Conservation (phyloP, 192 early-diverging fungal genomes). For the Podila verticillata region DNA sequence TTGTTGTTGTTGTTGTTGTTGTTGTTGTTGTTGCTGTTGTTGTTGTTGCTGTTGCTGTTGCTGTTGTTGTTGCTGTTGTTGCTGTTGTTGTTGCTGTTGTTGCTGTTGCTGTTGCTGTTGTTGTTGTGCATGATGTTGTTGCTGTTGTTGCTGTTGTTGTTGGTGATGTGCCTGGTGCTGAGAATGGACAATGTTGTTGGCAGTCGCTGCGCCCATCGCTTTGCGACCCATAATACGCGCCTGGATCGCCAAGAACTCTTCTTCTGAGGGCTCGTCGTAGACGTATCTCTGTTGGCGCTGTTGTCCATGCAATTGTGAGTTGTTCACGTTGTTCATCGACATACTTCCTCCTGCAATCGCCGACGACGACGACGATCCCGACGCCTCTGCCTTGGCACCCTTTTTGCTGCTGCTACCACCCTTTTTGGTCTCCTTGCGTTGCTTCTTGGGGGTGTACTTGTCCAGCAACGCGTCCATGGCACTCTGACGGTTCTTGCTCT, state of each 20-base stretch:
- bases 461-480: conserved; percentile 69
- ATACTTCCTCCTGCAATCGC: not conserved
- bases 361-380: conserved; percentile 4
- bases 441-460: conserved; percentile 25
- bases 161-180: not conserved
- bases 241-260: conserved; percentile 34
- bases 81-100: not conserved
- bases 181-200: not conserved
- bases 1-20: conserved; percentile 16
- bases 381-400: not conserved
- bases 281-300: conserved; percentile 24
- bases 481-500: conserved; percentile 55
- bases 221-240: conserved; percentile 27
- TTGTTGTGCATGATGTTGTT: conserved; percentile 4
- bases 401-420: not conserved
- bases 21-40: conserved; percentile 23
- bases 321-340: conserved; percentile 4
- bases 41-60: conserved; percentile 26
- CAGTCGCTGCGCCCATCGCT: conserved; percentile 13
- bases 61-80: conserved; percentile 3
- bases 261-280: conserved; percentile 32
- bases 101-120: not conserved
- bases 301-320: conserved; percentile 8
- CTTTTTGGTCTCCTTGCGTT: conserved; percentile 26
- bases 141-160: conserved; percentile 6